Conservation (phyloP, 306 rosid genomes). For the Ormosia emarginata region DNA sequence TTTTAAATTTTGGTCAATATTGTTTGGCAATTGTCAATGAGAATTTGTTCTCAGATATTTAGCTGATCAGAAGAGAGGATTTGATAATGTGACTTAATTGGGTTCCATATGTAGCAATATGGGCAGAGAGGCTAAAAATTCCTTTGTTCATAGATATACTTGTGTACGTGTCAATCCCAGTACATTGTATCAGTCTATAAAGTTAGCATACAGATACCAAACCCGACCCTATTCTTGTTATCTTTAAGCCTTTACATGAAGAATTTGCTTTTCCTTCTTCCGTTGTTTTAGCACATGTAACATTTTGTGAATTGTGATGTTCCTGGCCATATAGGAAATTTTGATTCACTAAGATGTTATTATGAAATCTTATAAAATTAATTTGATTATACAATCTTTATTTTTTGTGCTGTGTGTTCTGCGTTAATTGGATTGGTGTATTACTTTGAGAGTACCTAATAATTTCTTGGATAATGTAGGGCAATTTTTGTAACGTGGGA, state of each 20-base stretch:
- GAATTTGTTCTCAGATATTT: slow-evolving; percentile 16
- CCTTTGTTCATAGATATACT: background rate
- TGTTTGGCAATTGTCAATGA: slow-evolving; percentile 25
- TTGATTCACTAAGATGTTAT: background rate
- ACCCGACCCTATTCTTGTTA: background rate
- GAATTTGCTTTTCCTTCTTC: background rate
- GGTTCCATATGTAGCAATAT: background rate
- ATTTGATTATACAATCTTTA: no score
- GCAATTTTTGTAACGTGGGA: no score
- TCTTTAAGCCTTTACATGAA: no score
- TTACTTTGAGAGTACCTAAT: no score
- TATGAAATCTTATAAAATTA: no score
- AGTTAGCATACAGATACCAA: background rate
- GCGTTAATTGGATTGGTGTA: no score
- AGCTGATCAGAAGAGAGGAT: background rate
- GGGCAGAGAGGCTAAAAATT: background rate
- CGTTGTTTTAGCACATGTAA: background rate
- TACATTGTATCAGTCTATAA: background rate
- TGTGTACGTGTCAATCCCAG: no score
- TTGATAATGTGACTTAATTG: slow-evolving; percentile 12
- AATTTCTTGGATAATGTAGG: no score
- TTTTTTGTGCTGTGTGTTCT: no score
- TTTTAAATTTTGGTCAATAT: no score
- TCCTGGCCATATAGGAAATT: no score
- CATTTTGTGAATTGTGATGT: background rate